A percentile compares a stretch with the other conserved stretches of the same genome.
These are phyloP conservation scores for Termitomyces sp. DNA, from an alignment of 768 basidiomycete genomes.

Conservation along the genomic window DNA sequence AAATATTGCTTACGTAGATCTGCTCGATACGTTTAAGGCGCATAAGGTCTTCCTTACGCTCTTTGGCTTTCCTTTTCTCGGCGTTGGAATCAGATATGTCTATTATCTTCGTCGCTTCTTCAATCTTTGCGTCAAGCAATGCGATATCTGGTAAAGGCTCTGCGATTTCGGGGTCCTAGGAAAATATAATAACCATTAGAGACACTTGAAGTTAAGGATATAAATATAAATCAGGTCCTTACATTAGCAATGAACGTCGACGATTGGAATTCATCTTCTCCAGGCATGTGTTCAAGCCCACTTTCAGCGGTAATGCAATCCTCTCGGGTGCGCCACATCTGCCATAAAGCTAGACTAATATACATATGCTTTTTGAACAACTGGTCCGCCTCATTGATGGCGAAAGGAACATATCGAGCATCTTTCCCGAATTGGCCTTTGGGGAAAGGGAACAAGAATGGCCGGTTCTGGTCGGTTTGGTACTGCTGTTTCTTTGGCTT, in stretches of 20 bases:
- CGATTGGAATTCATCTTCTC: conserved; percentile 52
- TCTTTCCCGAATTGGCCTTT: conserved; percentile 51
- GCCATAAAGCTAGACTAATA: conserved; percentile 79
- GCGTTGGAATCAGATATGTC: conserved; percentile 40
- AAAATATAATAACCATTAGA: background rate
- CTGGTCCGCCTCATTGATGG: conserved; percentile 92
- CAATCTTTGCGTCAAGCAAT: conserved; percentile 65
- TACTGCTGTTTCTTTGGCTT: conserved; percentile 99
- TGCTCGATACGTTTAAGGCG: conserved; percentile 86
- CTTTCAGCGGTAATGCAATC: conserved; percentile 94
- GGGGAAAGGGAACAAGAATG: conserved; percentile 95
- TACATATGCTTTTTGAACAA: conserved; percentile 90
- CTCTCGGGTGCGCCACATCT: conserved; percentile 94
- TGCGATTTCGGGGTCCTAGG: conserved; percentile 50
- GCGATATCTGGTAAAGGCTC: conserved; percentile 73
- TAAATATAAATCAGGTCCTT: conserved; percentile 9
- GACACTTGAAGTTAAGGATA: background rate
- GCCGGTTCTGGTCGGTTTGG: conserved; percentile 91
- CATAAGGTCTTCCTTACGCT: conserved; percentile 75
- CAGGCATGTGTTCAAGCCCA: conserved; percentile 78
- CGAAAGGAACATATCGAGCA: conserved; percentile 80
- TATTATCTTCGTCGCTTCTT: conserved; percentile 52
- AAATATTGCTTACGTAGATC: conserved; percentile 70
- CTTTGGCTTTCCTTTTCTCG: conserved; percentile 59
- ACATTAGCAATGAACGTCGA: conserved; percentile 41